Base-by-base conservation (phyloP, 2,329 filamentous ascomycete species). In the Microdochium bolleyi region DNA sequence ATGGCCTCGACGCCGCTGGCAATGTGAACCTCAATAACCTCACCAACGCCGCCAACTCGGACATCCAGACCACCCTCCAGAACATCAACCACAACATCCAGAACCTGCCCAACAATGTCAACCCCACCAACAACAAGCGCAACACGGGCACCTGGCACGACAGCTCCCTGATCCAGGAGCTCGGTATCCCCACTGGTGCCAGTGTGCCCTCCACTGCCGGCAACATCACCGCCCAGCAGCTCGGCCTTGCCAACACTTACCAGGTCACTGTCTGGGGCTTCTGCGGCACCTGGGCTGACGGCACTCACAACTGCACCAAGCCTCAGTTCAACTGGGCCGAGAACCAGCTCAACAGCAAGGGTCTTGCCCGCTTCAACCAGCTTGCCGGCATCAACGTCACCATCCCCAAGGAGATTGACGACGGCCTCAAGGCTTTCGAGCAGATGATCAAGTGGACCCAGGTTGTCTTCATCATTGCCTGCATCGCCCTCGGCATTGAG, bases 261-360 rank as follows among this genome's bases (percentile, higher is more conserved):
- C 80, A 88, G 56, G 77, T 97, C 65, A 83, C 81, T 64, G 78
- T 97, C 37, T 95, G 89, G 88, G 88, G 87, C 66, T 96, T 91
- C 79, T 97, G 94, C 80, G 74, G 76, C 53, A 83, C 79, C 51
- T 71, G 77, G 50, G 68, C 75, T 59, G 78, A 79, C 58, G 75
- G 76, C 61, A 75, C 78, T 57, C 75, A 77, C 57, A 74, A 78
- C 60, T 97, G 92, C 80, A 85, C 84, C 51, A 76, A 83, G 60
- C 78, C 84, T 52, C 74, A 85, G 67, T 84, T 85, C 61, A 76
- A 89, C 71, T 99, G 89, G 83, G 90, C 87, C 62, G 81, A 85
- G 69, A 77, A 87, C 61, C 79, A 84, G 2, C 74, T 95, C 58
- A 82, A 87, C 57, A 77, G 82, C 46, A 87, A 83, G 71, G 73